Evolutionary conservation across 2,329 filamentous ascomycete species (phyloP).

Genomic region (Neofusicoccum kwambonambiense): DNA sequence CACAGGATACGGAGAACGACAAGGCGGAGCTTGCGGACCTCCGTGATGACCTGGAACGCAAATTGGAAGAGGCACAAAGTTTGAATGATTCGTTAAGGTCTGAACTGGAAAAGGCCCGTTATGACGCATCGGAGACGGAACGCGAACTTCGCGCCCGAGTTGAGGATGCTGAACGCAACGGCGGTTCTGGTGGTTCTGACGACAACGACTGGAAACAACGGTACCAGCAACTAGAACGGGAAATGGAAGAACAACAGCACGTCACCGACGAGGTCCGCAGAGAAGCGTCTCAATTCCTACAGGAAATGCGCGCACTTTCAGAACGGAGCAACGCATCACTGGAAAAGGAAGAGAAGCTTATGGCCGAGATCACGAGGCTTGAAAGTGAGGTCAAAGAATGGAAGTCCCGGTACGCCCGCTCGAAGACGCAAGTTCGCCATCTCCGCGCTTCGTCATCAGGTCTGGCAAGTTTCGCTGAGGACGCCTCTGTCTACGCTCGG

Average conservation of each 20-base stretch:
- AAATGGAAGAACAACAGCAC: conserved; percentile 76
- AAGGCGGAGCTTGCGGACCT: conserved; percentile 70
- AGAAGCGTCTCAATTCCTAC: conserved; percentile 78
- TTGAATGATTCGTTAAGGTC: conserved; percentile 77
- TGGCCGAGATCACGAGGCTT: conserved; percentile 70
- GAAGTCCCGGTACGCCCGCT: conserved; percentile 83
- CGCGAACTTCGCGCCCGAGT: conserved; percentile 64
- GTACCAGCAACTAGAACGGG: conserved; percentile 47
- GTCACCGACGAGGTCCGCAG: conserved; percentile 83
- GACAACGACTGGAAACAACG: conserved; percentile 37
- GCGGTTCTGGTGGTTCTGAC: conserved; percentile 24
- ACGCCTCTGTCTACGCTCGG: conserved; percentile 65
- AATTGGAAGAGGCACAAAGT: conserved; percentile 58
- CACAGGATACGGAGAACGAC: conserved; percentile 55
- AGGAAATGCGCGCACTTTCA: conserved; percentile 86
- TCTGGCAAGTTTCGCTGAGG: conserved; percentile 59
- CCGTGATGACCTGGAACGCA: conserved; percentile 67
- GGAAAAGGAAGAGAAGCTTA: conserved; percentile 78
- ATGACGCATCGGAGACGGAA: conserved; percentile 64
- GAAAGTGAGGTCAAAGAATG: conserved; percentile 85
- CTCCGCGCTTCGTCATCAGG: conserved; percentile 79
- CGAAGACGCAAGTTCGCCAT: conserved; percentile 82
- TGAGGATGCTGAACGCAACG: conserved; percentile 44
- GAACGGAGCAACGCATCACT: conserved; percentile 74
- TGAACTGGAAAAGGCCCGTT: conserved; percentile 72